Percentiles rank a stretch among this genome's conserved stretches.
phyloP scores from a whole-genome alignment of 2,329 filamentous ascomycete genomes.

The Alternaria rosae region DNA sequence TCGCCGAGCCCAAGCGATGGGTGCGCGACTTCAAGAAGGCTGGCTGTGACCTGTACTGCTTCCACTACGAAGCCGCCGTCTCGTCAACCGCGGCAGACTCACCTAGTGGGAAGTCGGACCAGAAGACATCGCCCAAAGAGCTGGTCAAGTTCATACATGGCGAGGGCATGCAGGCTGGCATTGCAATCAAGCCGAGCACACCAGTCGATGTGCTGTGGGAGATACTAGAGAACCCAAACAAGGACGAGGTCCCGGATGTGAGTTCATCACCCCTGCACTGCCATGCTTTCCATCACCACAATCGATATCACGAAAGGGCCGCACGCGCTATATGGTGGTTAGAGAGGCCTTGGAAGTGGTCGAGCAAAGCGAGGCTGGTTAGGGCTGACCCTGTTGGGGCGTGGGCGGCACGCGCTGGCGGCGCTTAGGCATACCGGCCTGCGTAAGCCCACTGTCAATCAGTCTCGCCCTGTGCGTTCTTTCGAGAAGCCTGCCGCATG shows the following conservation, averaged over 20 bases:
- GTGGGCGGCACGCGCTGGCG: constrained; percentile 37
- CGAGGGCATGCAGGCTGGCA: constrained; percentile 85
- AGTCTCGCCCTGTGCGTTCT: constrained; percentile 12
- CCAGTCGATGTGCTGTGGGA: constrained; percentile 91
- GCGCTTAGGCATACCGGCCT: constrained; percentile 43
- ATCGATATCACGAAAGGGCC: constrained; percentile 25
- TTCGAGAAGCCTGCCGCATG: constrained; percentile 29
- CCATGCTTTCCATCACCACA: constrained; percentile 12
- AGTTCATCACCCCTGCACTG: constrained; percentile 49
- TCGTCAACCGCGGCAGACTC: constrained; percentile 81
- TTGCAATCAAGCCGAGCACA: constrained; percentile 94
- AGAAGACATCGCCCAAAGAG: constrained; percentile 81
- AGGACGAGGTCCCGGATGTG: constrained; percentile 86
- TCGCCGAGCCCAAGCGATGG: constrained; percentile 99
- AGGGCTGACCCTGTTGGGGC: constrained; percentile 33
- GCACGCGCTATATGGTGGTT: constrained; percentile 22
- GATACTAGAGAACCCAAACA: constrained; percentile 75
- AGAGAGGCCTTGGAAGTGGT: constrained; percentile 20
- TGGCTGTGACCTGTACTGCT: constrained; percentile 98
- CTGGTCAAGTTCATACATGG: constrained; percentile 91
- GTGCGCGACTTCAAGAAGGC: constrained; percentile 93
- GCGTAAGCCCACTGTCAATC: constrained; percentile 24
- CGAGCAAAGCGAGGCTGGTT: constrained; percentile 18
- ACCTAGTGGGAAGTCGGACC: constrained; percentile 72
- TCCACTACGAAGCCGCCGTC: constrained; percentile 97